Base-by-base conservation (phyloP, 2,329 filamentous ascomycete genomes). In the Clathrospora elynae region DNA sequence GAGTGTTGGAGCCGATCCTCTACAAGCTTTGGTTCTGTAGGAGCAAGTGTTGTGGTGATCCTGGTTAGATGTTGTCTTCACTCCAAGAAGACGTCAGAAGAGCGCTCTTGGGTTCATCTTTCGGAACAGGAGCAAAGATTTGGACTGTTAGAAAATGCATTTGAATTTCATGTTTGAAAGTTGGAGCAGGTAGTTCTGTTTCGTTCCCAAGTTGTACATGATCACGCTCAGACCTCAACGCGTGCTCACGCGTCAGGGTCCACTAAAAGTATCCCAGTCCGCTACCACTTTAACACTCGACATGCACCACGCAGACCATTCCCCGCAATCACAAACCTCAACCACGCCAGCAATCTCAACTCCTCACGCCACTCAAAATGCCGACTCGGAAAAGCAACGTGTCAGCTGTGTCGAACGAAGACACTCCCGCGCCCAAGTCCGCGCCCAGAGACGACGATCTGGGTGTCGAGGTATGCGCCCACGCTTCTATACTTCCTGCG, bases 351-450 rank as follows among this genome's bases (percentile, higher is more conserved):
- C 35, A n/a, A 26, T 22, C 35, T 11, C 18, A 13, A 13, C 6
- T 9, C 20, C 5, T 26, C 24, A 18, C 17, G 28, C 12, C 6
- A n/a, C 11, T 20, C 47, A 61, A 28, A 46, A 77, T 78, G 75
- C 73, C 75, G 5, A 62, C 72, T n/a, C 68, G 71, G 46, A 77
- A 75, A 62, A 75, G 72, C 57, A 77, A 74, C 53, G 69, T 70
- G 38, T 73, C 73, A 3, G 61, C 65, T 19, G 59, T 54, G 11
- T 67, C 69, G 9, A 67, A 68, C 38, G 73, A 70, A 16, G 68
- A 71, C 6, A 64, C 70, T 35, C 30, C 40, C 20, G 51, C 44
- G 42, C 37, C 57, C 23, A 59, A 52, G 42, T 42, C 66, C 32
- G 54, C 52, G 20, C 52, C 54, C n/a, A 53, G 55, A 44, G 72